Percentiles rank a stretch among this genome's conserved stretches.
Conservation (phyloP, 345 rosid genomes). For the Salix viminalis region DNA sequence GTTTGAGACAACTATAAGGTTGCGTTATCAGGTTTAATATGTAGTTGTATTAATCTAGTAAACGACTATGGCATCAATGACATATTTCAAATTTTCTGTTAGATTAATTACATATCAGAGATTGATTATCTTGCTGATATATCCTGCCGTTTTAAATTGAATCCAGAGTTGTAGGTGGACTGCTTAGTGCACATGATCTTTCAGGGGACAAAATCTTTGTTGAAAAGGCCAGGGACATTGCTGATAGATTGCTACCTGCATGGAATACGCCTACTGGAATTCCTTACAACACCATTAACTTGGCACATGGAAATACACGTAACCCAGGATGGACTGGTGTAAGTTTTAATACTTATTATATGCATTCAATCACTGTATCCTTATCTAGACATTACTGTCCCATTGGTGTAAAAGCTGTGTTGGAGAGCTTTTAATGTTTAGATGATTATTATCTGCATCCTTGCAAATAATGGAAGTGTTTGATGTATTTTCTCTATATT, state of each 20-base stretch:
- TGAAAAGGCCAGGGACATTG: constrained; percentile 90
- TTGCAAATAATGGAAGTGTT: constrained; percentile 8
- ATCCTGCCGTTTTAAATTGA: neutral
- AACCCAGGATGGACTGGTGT: constrained; percentile 96
- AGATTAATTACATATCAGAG: neutral
- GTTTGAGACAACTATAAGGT: constrained; percentile 99
- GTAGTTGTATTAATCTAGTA: constrained; percentile 21
- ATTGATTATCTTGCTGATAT: constrained; percentile 1
- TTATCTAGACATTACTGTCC: neutral
- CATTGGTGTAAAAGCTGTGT: neutral
- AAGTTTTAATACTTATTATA: constrained; percentile 30
- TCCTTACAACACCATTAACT: constrained; percentile 82
- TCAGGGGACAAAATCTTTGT: constrained; percentile 85
- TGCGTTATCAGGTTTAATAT: constrained; percentile 66
- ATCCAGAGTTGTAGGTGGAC: constrained; percentile 94
- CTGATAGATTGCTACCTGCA: constrained; percentile 93
- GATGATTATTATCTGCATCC: neutral
- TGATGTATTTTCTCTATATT: neutral
- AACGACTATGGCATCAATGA: neutral
- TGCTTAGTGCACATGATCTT: constrained; percentile 94
- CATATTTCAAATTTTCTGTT: neutral
- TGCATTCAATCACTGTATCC: neutral
- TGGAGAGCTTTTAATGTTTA: neutral
- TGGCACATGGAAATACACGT: constrained; percentile 70
- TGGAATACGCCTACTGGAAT: constrained; percentile 84